A percentile compares a stretch with the other conserved stretches of the same genome.
phyloP scores from a whole-genome alignment of 192 early-diverging fungal genomes.

The Coemansia sp. region DNA sequence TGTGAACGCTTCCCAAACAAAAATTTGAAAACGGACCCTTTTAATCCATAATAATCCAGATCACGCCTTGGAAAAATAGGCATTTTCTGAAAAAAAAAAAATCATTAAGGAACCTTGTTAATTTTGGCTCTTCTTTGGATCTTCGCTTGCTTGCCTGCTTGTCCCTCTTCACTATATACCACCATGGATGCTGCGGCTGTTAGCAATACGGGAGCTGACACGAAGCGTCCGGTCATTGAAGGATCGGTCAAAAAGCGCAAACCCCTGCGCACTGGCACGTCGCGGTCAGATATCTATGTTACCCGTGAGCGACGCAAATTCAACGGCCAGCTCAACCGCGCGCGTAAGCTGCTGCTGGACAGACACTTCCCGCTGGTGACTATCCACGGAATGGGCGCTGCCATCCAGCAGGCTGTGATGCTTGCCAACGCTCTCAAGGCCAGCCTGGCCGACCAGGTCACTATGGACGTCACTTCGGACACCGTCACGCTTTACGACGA shows the following conservation, averaged over 20 bases:
- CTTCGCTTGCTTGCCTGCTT: too few relatives aligned
- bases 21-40: too few relatives aligned
- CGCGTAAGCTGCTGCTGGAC: slow-evolving; percentile 65
- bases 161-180: too few relatives aligned
- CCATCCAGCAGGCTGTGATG: slow-evolving; percentile 65
- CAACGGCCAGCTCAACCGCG: slow-evolving; percentile 60
- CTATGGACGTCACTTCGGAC: slow-evolving; percentile 64
- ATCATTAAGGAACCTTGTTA: neutral
- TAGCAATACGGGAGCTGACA: neutral
- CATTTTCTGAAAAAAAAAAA: slow-evolving; percentile 11
- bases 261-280: slow-evolving; percentile 64
- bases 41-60: neutral
- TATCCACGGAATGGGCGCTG: slow-evolving; percentile 79
- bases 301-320: slow-evolving; percentile 64
- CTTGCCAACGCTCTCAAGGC: slow-evolving; percentile 65
- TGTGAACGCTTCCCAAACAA: too few relatives aligned
- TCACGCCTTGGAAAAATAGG: neutral
- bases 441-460: slow-evolving; percentile 60
- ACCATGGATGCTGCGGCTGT: slow-evolving; percentile 2
- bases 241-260: slow-evolving; percentile 48
- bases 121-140: too few relatives aligned
- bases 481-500: slow-evolving; percentile 78
- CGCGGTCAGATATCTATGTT: slow-evolving; percentile 77
- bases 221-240: slow-evolving; percentile 1
- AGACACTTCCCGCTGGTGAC: slow-evolving; percentile 63